These are phyloP conservation scores for Tuber magnatum DNA, from an alignment of 495 filamentous ascomycete species.

Conservation along the genomic window DNA sequence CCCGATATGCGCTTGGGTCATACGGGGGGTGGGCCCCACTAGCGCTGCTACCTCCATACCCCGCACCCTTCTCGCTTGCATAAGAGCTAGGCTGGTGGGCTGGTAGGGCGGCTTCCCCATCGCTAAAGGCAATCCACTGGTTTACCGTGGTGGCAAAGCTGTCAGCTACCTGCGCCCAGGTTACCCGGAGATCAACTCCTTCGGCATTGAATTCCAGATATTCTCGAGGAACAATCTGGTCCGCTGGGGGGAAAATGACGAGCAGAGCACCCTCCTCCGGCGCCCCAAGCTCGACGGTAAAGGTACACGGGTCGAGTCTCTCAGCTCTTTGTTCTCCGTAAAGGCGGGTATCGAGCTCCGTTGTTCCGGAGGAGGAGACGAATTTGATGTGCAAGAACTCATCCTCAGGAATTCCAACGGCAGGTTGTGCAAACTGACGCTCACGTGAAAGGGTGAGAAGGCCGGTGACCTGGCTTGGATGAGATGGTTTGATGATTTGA, in stretches of 20 bases:
- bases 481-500: constrained; percentile 2
- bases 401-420: constrained; percentile 7
- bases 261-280: constrained; percentile 24
- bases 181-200: constrained; percentile 4
- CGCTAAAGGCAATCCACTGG: constrained; percentile 23
- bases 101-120: constrained; percentile 11
- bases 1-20: constrained; percentile 19
- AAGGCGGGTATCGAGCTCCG: constrained; percentile 23
- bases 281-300: constrained; percentile 14
- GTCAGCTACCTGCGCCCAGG: constrained; percentile 31
- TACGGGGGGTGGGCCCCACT: constrained; percentile 14
- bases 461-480: neutral
- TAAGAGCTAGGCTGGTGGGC: constrained; percentile 13
- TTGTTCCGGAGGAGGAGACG: constrained; percentile 13
- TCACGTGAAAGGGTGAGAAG: neutral
- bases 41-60: constrained; percentile 7
- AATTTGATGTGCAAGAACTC: constrained; percentile 32
- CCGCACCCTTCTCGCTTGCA: constrained; percentile 16
- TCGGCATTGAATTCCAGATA: constrained; percentile 24
- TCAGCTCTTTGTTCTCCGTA: constrained; percentile 17
- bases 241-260: constrained; percentile 28
- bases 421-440: neutral
- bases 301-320: constrained; percentile 29
- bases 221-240: constrained; percentile 23
- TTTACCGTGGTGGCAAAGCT: constrained; percentile 34